These are phyloP conservation scores for Cerioporus squamosus DNA, from an alignment of 1,284 basidiomycete genomes.

Conservation along the genomic window DNA sequence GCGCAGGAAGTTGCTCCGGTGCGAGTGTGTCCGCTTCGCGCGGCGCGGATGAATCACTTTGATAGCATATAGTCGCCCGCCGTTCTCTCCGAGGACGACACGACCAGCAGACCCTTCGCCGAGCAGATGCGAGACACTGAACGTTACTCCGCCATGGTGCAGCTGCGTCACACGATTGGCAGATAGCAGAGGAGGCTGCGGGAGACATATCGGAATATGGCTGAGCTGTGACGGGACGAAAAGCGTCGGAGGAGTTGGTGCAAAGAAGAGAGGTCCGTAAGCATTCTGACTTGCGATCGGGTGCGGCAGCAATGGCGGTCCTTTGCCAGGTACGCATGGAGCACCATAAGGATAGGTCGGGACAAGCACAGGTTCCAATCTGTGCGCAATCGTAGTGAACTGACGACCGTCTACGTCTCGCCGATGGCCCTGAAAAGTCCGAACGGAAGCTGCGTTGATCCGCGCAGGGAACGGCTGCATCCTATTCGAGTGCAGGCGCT, in stretches of 20 bases:
- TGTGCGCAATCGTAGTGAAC: not conserved
- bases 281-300: no score
- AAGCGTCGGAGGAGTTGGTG: no score
- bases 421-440: not conserved
- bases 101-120: conserved; percentile 4
- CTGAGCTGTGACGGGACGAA: no score
- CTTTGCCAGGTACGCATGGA: no score
- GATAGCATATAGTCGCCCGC: conserved; percentile 4
- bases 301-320: no score
- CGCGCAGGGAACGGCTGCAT: not conserved
- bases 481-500: not conserved
- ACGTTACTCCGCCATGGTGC: not conserved
- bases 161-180: not conserved
- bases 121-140: not conserved
- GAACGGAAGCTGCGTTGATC: not conserved
- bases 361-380: not conserved
- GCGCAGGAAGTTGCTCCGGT: not conserved
- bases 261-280: no score
- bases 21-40: not conserved
- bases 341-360: no score
- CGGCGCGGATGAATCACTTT: conserved; percentile 11
- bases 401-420: not conserved
- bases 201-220: not conserved
- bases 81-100: conserved; percentile 8
- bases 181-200: not conserved